These are phyloP conservation scores for Paracamarosporium sp. DNA, from an alignment of 2,329 filamentous ascomycete genomes.

Conservation along the genomic window DNA sequence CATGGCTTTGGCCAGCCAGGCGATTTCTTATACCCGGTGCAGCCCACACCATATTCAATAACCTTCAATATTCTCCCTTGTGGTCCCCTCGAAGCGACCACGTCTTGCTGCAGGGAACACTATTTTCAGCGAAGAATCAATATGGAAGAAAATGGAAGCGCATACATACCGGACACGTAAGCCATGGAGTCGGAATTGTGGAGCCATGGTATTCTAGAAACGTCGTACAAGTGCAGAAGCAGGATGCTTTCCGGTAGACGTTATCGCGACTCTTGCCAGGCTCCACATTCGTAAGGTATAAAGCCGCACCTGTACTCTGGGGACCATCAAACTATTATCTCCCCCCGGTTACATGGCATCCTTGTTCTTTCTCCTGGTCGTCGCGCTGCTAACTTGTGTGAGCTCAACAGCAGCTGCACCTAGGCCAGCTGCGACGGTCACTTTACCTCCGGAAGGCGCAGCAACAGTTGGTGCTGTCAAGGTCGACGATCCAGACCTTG, in stretches of 20 bases:
- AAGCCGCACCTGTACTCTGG: not conserved
- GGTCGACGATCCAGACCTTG: constrained; percentile 22
- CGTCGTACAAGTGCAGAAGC: not conserved
- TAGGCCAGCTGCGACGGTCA: constrained; percentile 1
- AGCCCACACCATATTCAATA: not conserved
- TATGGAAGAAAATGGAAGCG: not conserved
- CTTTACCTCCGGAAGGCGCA: constrained; percentile 20
- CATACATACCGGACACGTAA: not conserved
- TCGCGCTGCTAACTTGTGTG: not conserved
- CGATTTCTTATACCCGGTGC: not conserved
- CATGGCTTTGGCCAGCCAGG: not conserved
- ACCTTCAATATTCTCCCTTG: not conserved
- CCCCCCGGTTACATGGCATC: not conserved
- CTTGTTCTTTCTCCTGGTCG: not conserved
- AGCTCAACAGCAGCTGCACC: not conserved
- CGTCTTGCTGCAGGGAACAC: not conserved
- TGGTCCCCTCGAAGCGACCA: not conserved
- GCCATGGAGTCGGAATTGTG: not conserved
- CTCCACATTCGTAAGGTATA: not conserved
- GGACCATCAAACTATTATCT: not conserved
- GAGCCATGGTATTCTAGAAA: not conserved
- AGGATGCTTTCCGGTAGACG: no score
- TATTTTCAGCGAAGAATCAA: not conserved
- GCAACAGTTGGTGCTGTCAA: constrained; percentile 14
- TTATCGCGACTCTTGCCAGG: not conserved